Evolutionary conservation across 2,329 filamentous ascomycete species (phyloP).

Genomic region (Paecilomyces sp.): DNA sequence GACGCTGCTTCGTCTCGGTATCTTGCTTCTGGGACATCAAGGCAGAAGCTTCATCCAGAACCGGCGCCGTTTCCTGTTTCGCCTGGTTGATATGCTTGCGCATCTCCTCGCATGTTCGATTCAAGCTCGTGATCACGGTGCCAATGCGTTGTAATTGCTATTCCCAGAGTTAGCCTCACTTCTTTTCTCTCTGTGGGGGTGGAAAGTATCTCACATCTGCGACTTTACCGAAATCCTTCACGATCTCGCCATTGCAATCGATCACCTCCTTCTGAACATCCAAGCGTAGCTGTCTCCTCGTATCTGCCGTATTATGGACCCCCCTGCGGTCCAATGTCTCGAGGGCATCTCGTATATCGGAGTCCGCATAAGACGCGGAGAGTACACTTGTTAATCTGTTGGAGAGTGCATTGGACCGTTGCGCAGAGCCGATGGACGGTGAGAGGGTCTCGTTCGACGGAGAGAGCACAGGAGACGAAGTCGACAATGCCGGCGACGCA

Average conservation of each 20-base stretch:
- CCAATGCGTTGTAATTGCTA: constrained; percentile 86
- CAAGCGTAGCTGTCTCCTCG: constrained; percentile 69
- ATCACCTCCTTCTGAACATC: constrained; percentile 90
- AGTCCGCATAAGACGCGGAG: constrained; percentile 85
- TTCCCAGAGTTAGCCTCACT: constrained; percentile 16
- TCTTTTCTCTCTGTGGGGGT: neutral
- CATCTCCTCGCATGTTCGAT: constrained; percentile 73
- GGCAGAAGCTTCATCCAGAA: constrained; percentile 68
- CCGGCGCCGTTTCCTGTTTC: constrained; percentile 63
- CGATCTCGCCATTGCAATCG: constrained; percentile 81
- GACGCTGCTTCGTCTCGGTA: constrained; percentile 69
- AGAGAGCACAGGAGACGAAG: constrained; percentile 12
- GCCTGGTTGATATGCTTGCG: constrained; percentile 68
- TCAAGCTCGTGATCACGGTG: constrained; percentile 67
- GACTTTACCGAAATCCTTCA: constrained; percentile 81
- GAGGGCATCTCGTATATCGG: constrained; percentile 82
- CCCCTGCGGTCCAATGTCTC: constrained; percentile 66
- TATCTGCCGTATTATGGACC: constrained; percentile 67
- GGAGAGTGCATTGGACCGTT: constrained; percentile 59
- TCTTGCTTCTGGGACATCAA: constrained; percentile 67
- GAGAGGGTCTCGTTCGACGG: constrained; percentile 19
- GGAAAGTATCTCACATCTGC: constrained; percentile 58
- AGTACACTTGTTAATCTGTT: constrained; percentile 78
- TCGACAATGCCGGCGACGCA: constrained; percentile 1
- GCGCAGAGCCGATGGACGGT: constrained; percentile 16